These are phyloP conservation scores for Apocynum venetum DNA, from an alignment of 257 asterid genomes.

Conservation along the genomic window DNA sequence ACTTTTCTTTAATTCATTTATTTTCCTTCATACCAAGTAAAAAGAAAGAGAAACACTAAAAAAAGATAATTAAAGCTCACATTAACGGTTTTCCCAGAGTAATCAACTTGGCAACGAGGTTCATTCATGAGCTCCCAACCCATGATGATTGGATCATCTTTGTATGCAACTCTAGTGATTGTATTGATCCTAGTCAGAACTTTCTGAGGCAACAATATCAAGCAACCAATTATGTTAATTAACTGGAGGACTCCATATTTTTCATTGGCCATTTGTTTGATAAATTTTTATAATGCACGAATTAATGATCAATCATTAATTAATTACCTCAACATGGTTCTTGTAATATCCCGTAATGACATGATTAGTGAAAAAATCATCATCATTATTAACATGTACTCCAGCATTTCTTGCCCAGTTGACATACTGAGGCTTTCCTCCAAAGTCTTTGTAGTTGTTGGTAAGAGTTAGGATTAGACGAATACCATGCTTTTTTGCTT, in stretches of 20 bases:
- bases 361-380: constrained; percentile 68
- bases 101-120: constrained; percentile 74
- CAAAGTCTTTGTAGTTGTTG: constrained; percentile 61
- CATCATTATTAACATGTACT: constrained; percentile 34
- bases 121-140: constrained; percentile 94
- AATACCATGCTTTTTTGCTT: constrained; percentile 55
- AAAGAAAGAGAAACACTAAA: no score
- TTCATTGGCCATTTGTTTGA: no score
- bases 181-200: constrained; percentile 63
- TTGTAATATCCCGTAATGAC: constrained; percentile 53
- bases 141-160: constrained; percentile 73
- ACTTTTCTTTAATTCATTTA: no score
- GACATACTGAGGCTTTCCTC: constrained; percentile 54
- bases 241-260: no score
- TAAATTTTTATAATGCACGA: no score
- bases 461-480: constrained; percentile 57
- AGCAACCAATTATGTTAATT: no score
- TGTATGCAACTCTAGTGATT: constrained; percentile 39
- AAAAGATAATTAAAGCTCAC: constrained; percentile 22
- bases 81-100: constrained; percentile 58
- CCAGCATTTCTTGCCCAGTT: constrained; percentile 66
- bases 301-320: not conserved
- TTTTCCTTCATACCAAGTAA: no score
- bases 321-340: constrained; percentile 52
- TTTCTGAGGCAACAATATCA: constrained; percentile 35